These are phyloP conservation scores for Acacia pycnantha DNA, from an alignment of 331 rosid genomes.

Conservation along the genomic window DNA sequence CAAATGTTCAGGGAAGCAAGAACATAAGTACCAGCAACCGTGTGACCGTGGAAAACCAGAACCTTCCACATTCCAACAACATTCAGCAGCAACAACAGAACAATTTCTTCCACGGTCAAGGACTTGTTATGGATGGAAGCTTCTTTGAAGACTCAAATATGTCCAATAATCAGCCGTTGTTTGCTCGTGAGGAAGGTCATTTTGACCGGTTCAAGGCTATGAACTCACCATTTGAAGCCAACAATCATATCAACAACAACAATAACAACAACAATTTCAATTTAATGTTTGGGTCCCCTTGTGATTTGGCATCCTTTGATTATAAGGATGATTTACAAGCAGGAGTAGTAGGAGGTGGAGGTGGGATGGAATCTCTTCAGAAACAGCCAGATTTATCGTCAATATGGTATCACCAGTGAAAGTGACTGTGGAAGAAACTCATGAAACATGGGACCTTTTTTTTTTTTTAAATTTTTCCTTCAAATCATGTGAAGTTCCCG, in stretches of 20 bases:
- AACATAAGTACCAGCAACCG: slow-evolving; percentile 23
- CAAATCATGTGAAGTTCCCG: slow-evolving; percentile 6
- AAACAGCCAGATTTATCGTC: slow-evolving; percentile 41
- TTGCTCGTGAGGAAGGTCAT: slow-evolving; percentile 33
- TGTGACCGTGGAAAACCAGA: slow-evolving; percentile 24
- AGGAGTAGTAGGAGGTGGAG: slow-evolving; percentile 10
- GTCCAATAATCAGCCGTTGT: slow-evolving; percentile 25
- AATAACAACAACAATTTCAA: slow-evolving; percentile 26
- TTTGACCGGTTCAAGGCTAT: slow-evolving; percentile 39
- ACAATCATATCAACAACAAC: slow-evolving; percentile 22
- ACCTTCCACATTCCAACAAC: slow-evolving; percentile 30
- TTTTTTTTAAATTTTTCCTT: background rate
- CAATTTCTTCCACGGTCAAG: slow-evolving; percentile 30
- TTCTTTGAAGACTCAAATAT: slow-evolving; percentile 34
- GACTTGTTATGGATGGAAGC: slow-evolving; percentile 32
- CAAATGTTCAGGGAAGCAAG: slow-evolving; percentile 44
- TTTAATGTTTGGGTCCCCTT: slow-evolving; percentile 46
- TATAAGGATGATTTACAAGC: slow-evolving; percentile 42
- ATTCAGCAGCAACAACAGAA: slow-evolving; percentile 33
- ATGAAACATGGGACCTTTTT: background rate
- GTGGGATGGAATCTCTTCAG: slow-evolving; percentile 30
- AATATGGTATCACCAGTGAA: slow-evolving; percentile 38
- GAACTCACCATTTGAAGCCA: slow-evolving; percentile 39
- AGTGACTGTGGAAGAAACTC: background rate
- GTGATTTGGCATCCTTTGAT: slow-evolving; percentile 38